Base-by-base conservation (phyloP, 768 basidiomycete species). In the Clavulina sp. region DNA sequence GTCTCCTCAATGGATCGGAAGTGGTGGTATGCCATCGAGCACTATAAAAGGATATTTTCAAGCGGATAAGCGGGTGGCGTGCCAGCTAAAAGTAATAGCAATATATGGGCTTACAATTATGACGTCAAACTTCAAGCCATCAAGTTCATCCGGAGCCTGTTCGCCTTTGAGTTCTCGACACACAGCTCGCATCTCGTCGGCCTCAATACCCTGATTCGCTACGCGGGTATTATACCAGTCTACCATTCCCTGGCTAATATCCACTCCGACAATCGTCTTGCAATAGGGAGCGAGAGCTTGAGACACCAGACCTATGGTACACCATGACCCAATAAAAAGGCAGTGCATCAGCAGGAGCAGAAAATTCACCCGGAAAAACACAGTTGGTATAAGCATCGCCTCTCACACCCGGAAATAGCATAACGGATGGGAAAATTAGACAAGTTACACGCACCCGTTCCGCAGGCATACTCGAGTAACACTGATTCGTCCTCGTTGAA, bases 391-490 rank as follows among this genome's bases (percentile, higher is more conserved):
- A n/a, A n/a, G n/a, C n/a, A n/a, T 9, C 24, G 9, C 43, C 9
- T 46, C 43, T 13, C 9, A 13, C 43, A 16, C 24, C 16, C 13
- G 26, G 43, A 9, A 13, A 46, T 26, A 13, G 13, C 9, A 46
- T 16, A 9, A 9, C 16, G 13, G 13, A 28, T 9, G 26, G 9
- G 34, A 9, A 19, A 38, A 9, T 9, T 9, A 38, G 34, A 38
- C 34, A 38, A n/a, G 9, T 9, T 13, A 32, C 32, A 58, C 65
- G 33, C 52, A 78, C 80, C 83, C 54, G 74, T 74, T 9, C 82
- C 81, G 60, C 83, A 85, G 3, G 83, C 83, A 59, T 73, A 85
- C 57, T 85, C 84, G 71, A 86, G 68, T 18, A 80, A 68, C 4
- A 63, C 67, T 4, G 82, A 84, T 4, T 57, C 59, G 28, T 75